Conservation (phyloP, 768 basidiomycete species). For the Scleroderma bovista region DNA sequence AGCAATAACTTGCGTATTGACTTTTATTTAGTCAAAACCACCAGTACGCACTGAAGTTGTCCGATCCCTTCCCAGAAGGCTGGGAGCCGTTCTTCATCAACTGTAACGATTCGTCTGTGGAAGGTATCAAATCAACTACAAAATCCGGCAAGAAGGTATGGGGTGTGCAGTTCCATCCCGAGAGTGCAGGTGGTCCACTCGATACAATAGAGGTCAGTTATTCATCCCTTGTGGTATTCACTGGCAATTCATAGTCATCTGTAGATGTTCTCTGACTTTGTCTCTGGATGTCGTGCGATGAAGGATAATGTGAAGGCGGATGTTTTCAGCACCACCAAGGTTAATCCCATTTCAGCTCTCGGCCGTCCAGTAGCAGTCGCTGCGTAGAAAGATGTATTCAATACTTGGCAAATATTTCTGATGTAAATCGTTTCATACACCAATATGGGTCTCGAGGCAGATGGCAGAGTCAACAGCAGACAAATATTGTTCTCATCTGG, state of each 20-base stretch:
- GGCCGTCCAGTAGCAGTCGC: conserved; percentile 23
- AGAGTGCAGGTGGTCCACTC: conserved; percentile 95
- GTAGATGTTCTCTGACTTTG: conserved; percentile 93
- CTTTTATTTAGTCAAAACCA: conserved; percentile 74
- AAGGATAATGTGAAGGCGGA: conserved; percentile 27
- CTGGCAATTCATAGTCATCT: background rate
- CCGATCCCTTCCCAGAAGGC: conserved; percentile 92
- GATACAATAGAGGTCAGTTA: conserved; percentile 88
- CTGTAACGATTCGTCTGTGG: conserved; percentile 98
- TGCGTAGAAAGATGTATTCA: conserved; percentile 16
- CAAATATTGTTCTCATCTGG: too few species aligned
- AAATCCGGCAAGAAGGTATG: conserved; percentile 89
- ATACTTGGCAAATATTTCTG: background rate
- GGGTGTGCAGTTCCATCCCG: conserved; percentile 99
- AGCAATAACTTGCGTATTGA: background rate
- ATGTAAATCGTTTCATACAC: background rate
- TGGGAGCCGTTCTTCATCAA: conserved; percentile 99
- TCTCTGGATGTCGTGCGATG: conserved; percentile 68
- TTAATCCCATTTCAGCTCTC: conserved; percentile 13
- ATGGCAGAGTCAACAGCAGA: too few species aligned
- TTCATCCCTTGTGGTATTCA: background rate
- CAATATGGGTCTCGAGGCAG: too few species aligned
- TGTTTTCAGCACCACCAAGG: conserved; percentile 14
- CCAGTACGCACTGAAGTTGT: conserved; percentile 92
- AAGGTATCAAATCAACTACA: conserved; percentile 93